Base-by-base conservation (phyloP, 2,329 filamentous ascomycete genomes). In the Daldinia sp. region DNA sequence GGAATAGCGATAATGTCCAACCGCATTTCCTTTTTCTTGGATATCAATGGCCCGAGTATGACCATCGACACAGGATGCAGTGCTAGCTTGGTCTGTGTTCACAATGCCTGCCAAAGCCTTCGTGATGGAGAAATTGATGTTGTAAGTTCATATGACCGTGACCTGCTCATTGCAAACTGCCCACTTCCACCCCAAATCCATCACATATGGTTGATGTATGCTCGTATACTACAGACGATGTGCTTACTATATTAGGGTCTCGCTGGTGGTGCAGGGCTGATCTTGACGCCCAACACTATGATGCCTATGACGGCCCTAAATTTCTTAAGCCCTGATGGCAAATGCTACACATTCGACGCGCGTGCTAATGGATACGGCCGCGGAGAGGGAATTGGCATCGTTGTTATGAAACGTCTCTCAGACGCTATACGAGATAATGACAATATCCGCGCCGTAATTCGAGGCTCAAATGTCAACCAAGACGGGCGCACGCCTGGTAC, bases 281-380 rank as follows among this genome's bases (percentile, higher is more conserved):
- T 87, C n/a, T 77, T 87, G 13, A 85, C 83, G 0, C 85, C 85
- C 0, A 84, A 84, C 59, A 87, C 85, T 3, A 86, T 87, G 73
- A 85, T 87, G 79, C 84, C 85, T 1, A 87, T 87, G 85, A 85
- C 84, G 1, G 84, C 82, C 4, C 75, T 87, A 18, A 86, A 85
- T 68, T 86, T 88, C 58, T 78, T 88, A 0, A 85, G 84, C 48
- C 81, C 84, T 1, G 81, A 85, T 62, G 85, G 86, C 0, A 71
- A 71, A 51, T 71, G 65, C 6, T 71, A 51, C 37, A 59, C 65
- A 12, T 71, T 68, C 28, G 68, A 71, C 51, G 68, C 59, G 18
- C 68, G 68, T 62, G 78, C 65, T 23, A 68, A 61, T 44, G 73
- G 63, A 9, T 67, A 72, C 15, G 67, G 64, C 10, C 67, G 63